Evolutionary conservation across 2,329 filamentous ascomycete species (phyloP), one percentile per base, ranked within the genome.

Genomic region (Trichoderma hamatum): DNA sequence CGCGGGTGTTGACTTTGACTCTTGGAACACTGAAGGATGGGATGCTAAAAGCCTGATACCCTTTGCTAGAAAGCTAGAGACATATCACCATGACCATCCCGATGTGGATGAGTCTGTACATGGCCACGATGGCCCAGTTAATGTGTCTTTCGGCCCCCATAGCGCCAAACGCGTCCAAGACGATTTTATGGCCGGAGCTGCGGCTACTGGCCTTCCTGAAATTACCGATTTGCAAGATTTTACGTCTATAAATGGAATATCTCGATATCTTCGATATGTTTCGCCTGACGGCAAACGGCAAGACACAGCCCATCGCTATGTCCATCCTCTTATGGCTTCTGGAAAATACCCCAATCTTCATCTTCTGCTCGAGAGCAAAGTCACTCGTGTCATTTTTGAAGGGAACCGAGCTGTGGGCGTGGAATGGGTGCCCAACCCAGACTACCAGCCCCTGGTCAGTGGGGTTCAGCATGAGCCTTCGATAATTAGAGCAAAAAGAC

Each of bases 331-430:
- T 55, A 73, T 82, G 56, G 58, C 72, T 30, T 69, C 78, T 4
- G 72, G 70, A 1, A 77, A 83, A 2, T 82, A 87, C 58, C 82
- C 85, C 0, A 89, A 89, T 68, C 82, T 91, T 2, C 85, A 90
- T 68, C 80, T 91, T 5, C 79, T 91, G 0, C 80, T 84, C 0
- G 82, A 89, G 72, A 83, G 84, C 2, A 85, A 85, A 68, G 87
- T 91, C 0, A 78, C 83, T 1, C 83, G 83, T 3, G 82, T 90
- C 0, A 68, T 89, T 5, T 86, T 89, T 61, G 72, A 80, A 5
- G 79, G 82, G 3, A 86, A 82, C 52, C 76, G 80, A 49, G 89
- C 89, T 3, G 79, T 83, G 0, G 89, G 88, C 0, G 83, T 92
- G 2, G 86, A 90, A 72, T 88, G 85, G 71, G 81, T 84, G 24